phyloP scores from a whole-genome alignment of 2,329 filamentous ascomycete genomes.

The Clonostachys sp. region DNA sequence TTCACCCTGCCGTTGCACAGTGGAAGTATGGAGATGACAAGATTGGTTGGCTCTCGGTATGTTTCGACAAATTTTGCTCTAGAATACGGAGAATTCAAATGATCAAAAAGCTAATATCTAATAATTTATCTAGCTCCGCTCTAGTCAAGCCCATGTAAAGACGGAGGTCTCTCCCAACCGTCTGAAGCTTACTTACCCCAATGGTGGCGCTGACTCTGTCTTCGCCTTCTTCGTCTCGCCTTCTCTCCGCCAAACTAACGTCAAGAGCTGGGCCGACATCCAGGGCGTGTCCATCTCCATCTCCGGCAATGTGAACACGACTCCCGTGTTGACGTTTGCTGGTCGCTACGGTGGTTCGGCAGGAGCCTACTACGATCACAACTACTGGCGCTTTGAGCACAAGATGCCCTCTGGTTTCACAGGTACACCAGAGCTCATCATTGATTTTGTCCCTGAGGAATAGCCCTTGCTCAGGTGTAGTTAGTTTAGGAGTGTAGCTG shows the following conservation, averaged over 20 bases:
- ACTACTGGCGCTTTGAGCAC: not conserved
- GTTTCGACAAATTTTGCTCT: conserved; percentile 3
- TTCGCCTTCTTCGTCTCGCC: conserved; percentile 48
- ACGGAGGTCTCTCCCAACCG: conserved; percentile 30
- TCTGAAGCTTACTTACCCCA: conserved; percentile 48
- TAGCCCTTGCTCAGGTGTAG: not conserved
- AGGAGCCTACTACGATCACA: not conserved
- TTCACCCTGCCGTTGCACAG: conserved; percentile 55
- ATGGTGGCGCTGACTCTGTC: conserved; percentile 38
- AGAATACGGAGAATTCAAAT: not conserved
- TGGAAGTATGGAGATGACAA: conserved; percentile 39
- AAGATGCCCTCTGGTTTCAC: not conserved
- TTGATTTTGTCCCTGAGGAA: not conserved
- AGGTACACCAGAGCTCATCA: not conserved
- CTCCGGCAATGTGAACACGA: conserved; percentile 33
- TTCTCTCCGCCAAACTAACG: conserved; percentile 33
- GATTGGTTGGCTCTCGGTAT: conserved; percentile 16
- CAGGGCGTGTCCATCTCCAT: conserved; percentile 39
- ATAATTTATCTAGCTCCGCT: conserved; percentile 14
- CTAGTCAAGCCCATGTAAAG: conserved; percentile 17
- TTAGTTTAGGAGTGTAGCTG: no score
- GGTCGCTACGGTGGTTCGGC: not conserved
- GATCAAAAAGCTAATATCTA: conserved; percentile 16
- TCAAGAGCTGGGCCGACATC: conserved; percentile 40
- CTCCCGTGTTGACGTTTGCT: not conserved